Conservation (phyloP, 306 rosid genomes). For the Quercus dentata region DNA sequence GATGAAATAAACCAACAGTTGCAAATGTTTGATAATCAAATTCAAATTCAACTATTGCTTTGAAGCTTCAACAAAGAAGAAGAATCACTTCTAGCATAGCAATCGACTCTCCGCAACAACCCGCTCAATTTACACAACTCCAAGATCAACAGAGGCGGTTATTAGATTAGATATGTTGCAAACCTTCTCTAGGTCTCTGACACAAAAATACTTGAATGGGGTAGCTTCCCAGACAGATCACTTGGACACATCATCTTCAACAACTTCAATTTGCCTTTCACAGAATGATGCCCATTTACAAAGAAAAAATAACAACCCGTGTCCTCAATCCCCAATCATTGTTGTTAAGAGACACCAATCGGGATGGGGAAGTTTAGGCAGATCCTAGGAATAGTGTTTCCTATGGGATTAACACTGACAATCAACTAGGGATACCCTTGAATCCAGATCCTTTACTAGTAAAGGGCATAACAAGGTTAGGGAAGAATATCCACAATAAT, state of each 20-base stretch:
- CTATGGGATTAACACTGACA: constrained; percentile 50
- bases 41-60: too few species aligned
- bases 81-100: too few species aligned
- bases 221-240: constrained; percentile 60
- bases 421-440: constrained; percentile 51
- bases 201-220: constrained; percentile 39
- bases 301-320: constrained; percentile 52
- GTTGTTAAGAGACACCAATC: constrained; percentile 66
- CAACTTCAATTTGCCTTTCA: constrained; percentile 79
- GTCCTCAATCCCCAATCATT: constrained; percentile 63
- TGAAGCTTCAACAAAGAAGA: too few species aligned
- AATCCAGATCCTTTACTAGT: constrained; percentile 58
- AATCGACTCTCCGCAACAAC: too few species aligned
- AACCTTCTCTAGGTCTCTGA: too few species aligned
- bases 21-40: too few species aligned
- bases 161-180: too few species aligned
- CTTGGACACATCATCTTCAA: constrained; percentile 95
- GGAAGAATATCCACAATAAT: constrained; percentile 57
- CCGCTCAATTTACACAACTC: too few species aligned
- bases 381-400: constrained; percentile 61
- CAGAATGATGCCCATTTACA: constrained; percentile 62
- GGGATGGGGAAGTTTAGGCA: constrained; percentile 62
- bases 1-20: too few species aligned
- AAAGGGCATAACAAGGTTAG: constrained; percentile 52
- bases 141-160: too few species aligned